These are phyloP conservation scores for Adenanthera pavonina DNA, from an alignment of 306 rosid species.

Conservation along the genomic window DNA sequence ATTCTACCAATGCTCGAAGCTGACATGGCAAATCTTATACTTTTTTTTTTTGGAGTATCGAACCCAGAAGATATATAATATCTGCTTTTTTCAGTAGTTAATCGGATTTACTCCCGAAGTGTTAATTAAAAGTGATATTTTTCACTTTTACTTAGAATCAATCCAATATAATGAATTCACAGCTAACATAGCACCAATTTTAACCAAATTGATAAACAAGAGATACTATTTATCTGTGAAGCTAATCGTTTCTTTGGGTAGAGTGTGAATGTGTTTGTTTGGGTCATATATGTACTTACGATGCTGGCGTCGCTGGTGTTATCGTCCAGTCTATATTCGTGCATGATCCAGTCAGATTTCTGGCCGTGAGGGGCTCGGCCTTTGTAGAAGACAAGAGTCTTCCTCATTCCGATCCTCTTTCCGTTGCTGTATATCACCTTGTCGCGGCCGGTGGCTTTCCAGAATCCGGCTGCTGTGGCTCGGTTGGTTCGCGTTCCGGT, in stretches of 20 bases:
- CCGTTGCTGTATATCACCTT: constrained; percentile 76
- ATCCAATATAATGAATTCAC: neutral
- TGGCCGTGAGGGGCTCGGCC: constrained; percentile 97
- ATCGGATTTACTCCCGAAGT: neutral
- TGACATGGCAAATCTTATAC: neutral
- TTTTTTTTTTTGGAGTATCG: too few relatives aligned
- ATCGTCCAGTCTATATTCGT: constrained; percentile 87
- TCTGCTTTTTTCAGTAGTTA: too few relatives aligned
- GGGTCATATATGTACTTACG: constrained; percentile 49
- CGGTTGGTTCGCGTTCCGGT: constrained; percentile 94
- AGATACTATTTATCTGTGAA: neutral
- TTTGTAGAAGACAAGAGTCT: constrained; percentile 91
- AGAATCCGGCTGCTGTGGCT: constrained; percentile 89
- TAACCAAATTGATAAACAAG: neutral
- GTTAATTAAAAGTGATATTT: neutral
- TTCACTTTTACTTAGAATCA: neutral
- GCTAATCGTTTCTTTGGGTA: neutral
- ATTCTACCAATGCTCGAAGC: neutral
- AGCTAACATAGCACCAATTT: neutral
- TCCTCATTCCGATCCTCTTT: constrained; percentile 87
- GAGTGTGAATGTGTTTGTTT: neutral
- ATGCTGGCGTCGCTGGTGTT: constrained; percentile 46
- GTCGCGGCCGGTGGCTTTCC: constrained; percentile 99
- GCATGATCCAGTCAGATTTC: constrained; percentile 98
- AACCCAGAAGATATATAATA: too few relatives aligned